Evolutionary conservation across 2,329 filamentous ascomycete species (phyloP).

Genomic region (Trichoderma cornu-damae): DNA sequence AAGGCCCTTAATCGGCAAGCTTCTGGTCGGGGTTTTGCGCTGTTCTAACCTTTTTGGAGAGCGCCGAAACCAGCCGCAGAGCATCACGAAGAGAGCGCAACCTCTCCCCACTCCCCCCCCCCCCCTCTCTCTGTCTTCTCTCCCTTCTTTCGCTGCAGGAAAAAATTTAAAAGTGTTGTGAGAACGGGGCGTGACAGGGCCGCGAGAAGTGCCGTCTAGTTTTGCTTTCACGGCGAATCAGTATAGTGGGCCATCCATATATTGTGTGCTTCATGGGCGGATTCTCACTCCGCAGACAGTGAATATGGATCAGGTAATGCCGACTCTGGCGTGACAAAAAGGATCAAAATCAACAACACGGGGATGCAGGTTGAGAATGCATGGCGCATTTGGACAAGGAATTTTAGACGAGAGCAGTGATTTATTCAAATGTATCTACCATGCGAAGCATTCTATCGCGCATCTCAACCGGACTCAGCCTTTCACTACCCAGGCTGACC

Average conservation of each 20-base stretch:
- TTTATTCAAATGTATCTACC: conserved; percentile 45
- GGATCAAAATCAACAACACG: background rate
- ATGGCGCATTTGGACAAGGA: conserved; percentile 6
- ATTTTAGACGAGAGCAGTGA: conserved; percentile 5
- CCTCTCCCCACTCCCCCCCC: too few species aligned
- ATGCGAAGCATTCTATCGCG: conserved; percentile 42
- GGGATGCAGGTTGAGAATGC: background rate
- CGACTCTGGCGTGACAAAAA: background rate
- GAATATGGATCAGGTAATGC: background rate
- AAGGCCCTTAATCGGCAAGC: too few species aligned
- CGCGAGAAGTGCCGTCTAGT: background rate
- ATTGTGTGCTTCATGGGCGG: background rate
- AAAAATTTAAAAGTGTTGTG: background rate
- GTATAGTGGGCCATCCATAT: background rate
- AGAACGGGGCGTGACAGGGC: background rate
- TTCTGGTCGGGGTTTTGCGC: too few species aligned
- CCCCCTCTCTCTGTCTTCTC: too few species aligned
- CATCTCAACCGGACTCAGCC: conserved; percentile 43
- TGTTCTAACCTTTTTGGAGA: background rate
- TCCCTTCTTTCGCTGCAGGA: background rate
- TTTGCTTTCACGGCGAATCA: background rate
- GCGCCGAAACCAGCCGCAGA: background rate
- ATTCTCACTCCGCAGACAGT: background rate
- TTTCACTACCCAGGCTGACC: conserved; percentile 42
- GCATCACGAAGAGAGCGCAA: background rate